A percentile compares a stretch with the other conserved stretches of the same genome.
Conservation (phyloP, 495 filamentous ascomycete species). For the Penicillium paradoxum region DNA sequence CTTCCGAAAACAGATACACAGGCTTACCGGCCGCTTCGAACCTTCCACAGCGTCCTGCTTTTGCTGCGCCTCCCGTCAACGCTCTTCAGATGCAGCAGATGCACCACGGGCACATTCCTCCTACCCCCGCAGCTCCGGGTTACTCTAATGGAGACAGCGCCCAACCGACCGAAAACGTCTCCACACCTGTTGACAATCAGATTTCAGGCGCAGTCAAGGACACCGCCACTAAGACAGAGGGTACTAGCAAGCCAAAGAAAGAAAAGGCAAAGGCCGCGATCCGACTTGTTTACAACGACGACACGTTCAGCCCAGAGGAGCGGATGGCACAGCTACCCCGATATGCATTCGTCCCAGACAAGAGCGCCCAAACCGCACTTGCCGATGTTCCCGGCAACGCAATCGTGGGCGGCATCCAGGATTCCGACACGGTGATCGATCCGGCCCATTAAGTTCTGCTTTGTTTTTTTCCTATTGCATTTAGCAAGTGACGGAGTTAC, state of each 20-base stretch:
- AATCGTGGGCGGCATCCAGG: slow-evolving; percentile 32
- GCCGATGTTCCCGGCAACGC: slow-evolving; percentile 35
- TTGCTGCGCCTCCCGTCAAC: slow-evolving; percentile 53
- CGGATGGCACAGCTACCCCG: slow-evolving; percentile 73
- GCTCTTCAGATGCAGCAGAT: slow-evolving; percentile 58
- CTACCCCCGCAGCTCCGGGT: slow-evolving; percentile 19
- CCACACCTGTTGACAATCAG: slow-evolving; percentile 59
- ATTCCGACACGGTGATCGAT: slow-evolving; percentile 36
- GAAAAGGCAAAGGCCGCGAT: slow-evolving; percentile 60
- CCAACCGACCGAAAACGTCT: slow-evolving; percentile 26
- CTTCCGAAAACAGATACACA: slow-evolving; percentile 39
- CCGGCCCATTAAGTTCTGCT: slow-evolving; percentile 24
- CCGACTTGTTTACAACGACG: slow-evolving; percentile 73
- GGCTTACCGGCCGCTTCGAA: slow-evolving; percentile 53
- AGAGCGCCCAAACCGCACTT: slow-evolving; percentile 29
- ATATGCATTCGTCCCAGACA: slow-evolving; percentile 65
- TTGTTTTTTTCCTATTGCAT: slow-evolving; percentile 1
- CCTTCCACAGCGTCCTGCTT: slow-evolving; percentile 59
- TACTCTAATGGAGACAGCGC: slow-evolving; percentile 37
- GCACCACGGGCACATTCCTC: slow-evolving; percentile 52
- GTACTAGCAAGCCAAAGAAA: slow-evolving; percentile 56
- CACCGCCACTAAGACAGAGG: slow-evolving; percentile 23
- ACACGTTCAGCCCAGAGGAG: slow-evolving; percentile 78
- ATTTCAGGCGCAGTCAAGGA: slow-evolving; percentile 41
- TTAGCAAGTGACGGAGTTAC: slow-evolving; percentile 12